A percentile compares a stretch with the other conserved stretches of the same genome.
Evolutionary conservation across 306 rosid genomes (phyloP).

Genomic region (Gastrolobium bilobum): DNA sequence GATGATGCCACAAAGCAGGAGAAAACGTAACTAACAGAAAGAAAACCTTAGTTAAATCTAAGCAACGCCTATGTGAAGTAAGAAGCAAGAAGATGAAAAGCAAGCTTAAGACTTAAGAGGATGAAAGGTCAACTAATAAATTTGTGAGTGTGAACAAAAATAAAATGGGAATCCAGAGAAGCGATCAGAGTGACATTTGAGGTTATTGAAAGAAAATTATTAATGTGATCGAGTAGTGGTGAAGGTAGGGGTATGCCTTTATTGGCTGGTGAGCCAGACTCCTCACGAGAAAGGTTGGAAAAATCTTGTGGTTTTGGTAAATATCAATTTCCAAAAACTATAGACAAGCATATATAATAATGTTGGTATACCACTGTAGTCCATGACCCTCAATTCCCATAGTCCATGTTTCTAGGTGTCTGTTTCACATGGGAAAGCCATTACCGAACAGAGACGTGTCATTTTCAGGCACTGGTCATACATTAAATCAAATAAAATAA

Average conservation of each 20-base stretch:
- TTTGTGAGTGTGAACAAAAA: background rate
- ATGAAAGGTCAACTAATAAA: background rate
- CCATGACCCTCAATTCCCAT: background rate
- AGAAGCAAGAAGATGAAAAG: background rate
- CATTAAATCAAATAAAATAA: background rate
- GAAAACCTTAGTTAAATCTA: constrained; percentile 16
- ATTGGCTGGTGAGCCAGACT: constrained; percentile 51
- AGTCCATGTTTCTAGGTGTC: constrained; percentile 52
- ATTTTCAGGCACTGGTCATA: constrained; percentile 6
- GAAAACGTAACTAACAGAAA: constrained; percentile 16
- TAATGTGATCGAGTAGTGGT: constrained; percentile 57
- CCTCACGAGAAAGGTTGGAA: constrained; percentile 52
- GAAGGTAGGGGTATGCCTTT: constrained; percentile 49
- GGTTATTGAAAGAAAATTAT: constrained; percentile 16
- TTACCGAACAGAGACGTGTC: constrained; percentile 40
- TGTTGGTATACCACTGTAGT: background rate
- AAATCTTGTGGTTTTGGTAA: constrained; percentile 47
- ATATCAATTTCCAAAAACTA: background rate
- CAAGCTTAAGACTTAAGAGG: constrained; percentile 23
- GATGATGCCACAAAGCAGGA: constrained; percentile 45
- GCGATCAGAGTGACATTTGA: background rate
- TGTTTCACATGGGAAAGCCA: constrained; percentile 29
- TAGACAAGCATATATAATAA: background rate
- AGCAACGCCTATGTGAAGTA: constrained; percentile 5
- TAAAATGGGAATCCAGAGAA: constrained; percentile 27